These are phyloP conservation scores for Seiridium cupressi DNA, from an alignment of 2,329 filamentous ascomycete species.

Conservation along the genomic window DNA sequence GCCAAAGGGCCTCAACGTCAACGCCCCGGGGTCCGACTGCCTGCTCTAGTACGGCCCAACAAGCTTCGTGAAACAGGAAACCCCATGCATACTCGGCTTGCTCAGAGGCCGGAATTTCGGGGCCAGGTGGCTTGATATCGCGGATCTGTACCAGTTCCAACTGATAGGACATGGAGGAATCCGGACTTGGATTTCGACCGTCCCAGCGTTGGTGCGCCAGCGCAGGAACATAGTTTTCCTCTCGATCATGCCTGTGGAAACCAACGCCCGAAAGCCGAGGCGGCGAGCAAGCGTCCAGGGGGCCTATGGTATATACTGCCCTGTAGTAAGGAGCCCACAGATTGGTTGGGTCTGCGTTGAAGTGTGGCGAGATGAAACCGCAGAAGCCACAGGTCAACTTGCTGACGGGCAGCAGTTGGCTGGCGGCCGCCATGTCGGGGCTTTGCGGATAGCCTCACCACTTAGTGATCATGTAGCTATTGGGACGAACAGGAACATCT, in stretches of 20 bases:
- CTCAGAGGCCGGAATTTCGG: constrained; percentile 10
- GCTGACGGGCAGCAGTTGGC: constrained; percentile 4
- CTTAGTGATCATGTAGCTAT: too few relatives aligned
- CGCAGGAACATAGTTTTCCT: constrained; percentile 15
- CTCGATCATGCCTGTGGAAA: constrained; percentile 10
- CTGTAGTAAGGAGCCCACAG: constrained; percentile 20
- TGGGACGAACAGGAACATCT: too few relatives aligned
- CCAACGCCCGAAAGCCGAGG: constrained; percentile 22
- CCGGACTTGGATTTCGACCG: constrained; percentile 5
- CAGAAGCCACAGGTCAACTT: constrained; percentile 19
- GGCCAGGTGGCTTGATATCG: constrained; percentile 14
- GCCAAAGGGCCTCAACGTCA: constrained; percentile 21
- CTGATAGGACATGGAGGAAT: constrained; percentile 3
- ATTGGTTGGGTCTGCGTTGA: constrained; percentile 5
- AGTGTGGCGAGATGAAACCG: constrained; percentile 15
- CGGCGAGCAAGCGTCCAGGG: neutral
- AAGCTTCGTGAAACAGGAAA: constrained; percentile 24
- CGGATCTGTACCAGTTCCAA: constrained; percentile 16
- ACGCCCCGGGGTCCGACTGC: constrained; percentile 15
- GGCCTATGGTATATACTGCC: constrained; percentile 20
- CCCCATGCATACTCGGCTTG: constrained; percentile 20
- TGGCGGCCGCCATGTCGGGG: neutral
- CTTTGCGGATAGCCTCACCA: too few relatives aligned
- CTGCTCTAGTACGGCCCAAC: constrained; percentile 23
- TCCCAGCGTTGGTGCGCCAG: constrained; percentile 18